A percentile compares a stretch with the other conserved stretches of the same genome.
These are phyloP conservation scores for Yamadazyma akitaensis DNA, from an alignment of 805 yeast species.

Conservation along the genomic window DNA sequence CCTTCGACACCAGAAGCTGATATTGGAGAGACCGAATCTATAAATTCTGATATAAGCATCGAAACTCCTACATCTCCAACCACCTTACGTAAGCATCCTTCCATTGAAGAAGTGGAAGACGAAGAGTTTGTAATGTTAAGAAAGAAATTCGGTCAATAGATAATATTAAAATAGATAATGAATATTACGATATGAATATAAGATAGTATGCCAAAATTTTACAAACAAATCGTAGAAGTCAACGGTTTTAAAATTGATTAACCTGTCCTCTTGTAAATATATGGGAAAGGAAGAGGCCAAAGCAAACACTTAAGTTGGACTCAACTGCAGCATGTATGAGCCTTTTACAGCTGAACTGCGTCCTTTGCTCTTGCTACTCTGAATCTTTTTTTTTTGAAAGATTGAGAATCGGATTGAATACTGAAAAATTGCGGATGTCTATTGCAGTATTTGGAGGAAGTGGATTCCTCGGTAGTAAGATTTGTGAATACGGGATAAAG, in stretches of 20 bases:
- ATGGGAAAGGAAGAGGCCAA: too few species aligned
- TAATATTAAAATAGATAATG: background rate
- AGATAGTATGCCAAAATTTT: too few species aligned
- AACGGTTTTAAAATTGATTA: too few species aligned
- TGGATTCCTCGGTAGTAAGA: conserved; percentile 70
- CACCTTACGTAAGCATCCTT: conserved; percentile 25
- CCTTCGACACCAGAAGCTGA: conserved; percentile 12
- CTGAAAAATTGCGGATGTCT: conserved; percentile 18
- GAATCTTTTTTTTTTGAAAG: too few species aligned
- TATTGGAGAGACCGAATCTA: conserved; percentile 7
- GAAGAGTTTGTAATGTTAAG: conserved; percentile 39
- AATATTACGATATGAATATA: background rate
- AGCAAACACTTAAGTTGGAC: too few species aligned
- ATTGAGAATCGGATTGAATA: background rate
- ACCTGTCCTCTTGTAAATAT: too few species aligned
- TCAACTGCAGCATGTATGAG: too few species aligned
- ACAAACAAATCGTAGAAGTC: too few species aligned
- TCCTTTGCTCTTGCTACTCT: too few species aligned
- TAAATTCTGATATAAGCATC: conserved; percentile 7
- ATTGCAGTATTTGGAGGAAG: conserved; percentile 81
- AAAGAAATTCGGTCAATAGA: conserved; percentile 31
- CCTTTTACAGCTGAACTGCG: too few species aligned
- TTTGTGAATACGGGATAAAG: conserved; percentile 64
- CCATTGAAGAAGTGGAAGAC: conserved; percentile 32
- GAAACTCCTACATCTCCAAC: conserved; percentile 12